Base-by-base conservation (phyloP, 306 rosid genomes). In the Biancaea sappan region DNA sequence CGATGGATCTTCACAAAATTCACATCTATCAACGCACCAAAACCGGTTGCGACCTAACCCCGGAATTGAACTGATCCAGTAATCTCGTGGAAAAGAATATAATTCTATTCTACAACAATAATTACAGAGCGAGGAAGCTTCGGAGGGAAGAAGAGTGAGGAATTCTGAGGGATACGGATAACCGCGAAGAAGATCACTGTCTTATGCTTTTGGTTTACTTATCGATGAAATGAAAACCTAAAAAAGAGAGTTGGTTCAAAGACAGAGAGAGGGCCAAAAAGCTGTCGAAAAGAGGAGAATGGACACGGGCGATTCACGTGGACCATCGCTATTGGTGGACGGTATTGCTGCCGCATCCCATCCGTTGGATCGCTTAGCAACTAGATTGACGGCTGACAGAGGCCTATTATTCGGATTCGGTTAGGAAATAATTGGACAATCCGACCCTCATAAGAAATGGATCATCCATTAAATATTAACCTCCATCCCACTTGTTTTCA, bases 261-360 rank as follows among this genome's bases (percentile, higher is more conserved):
- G 71, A 32, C 59, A 32, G 61, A 25, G 62, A 31, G 67, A 56
- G 54, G 56, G 51, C 50, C 51, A 58, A 35, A 71, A 57, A 50
- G 46, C 43, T 43, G 31, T 41, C 74, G 29, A 51, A 47, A 65
- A 31, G 67, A 12, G 61, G 71, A 67, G 66, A 43, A 24, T 37
- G 77, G 79, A 62, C 64, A 78, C 86, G 86, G 88, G 85, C 73
- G 61, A 78, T 67, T 69, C 86, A 83, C 91, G 91, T 76, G 93
- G 73, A 28, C 10, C 0, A 1, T 25, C 43, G 0, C 6, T 9
- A 80, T 51, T 88, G 84, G 72, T 38, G 76, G 75, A 66, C 79
- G 84, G 73, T 41, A 35, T 76, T 31, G 74, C 44, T 59, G 71
- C 61, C 35, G 47, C 35, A 22, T 84, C 82, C 84, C 83, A 77